phyloP scores from a whole-genome alignment of 2,329 filamentous ascomycete species.

The Eutypa lata region DNA sequence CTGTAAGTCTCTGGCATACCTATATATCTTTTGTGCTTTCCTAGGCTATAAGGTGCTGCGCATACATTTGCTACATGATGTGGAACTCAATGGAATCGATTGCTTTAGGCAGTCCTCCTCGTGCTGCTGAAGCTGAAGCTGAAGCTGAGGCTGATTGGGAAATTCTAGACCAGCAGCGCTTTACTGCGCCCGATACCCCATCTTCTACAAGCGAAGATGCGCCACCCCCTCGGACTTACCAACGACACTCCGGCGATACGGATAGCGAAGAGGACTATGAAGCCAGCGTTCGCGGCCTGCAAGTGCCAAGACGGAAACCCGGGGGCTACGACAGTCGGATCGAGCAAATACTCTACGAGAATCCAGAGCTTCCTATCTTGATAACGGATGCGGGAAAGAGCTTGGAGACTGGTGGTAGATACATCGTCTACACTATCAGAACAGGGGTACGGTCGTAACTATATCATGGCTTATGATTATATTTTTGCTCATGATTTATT shows the following conservation, averaged over 20 bases:
- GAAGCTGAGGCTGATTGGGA: constrained; percentile 45
- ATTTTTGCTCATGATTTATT: constrained; percentile 7
- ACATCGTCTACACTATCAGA: constrained; percentile 95
- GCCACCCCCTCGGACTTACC: constrained; percentile 33
- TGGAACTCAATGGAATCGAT: constrained; percentile 37
- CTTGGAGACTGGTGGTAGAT: constrained; percentile 83
- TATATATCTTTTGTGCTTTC: constrained; percentile 9
- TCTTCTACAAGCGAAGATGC: constrained; percentile 68
- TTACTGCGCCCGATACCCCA: constrained; percentile 68
- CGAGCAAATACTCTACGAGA: constrained; percentile 95
- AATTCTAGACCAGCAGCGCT: constrained; percentile 48
- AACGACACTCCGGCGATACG: constrained; percentile 36
- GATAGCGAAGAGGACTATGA: constrained; percentile 49
- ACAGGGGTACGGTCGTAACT: constrained; percentile 68
- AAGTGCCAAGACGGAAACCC: constrained; percentile 64
- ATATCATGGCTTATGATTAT: neutral
- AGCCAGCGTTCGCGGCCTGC: constrained; percentile 36
- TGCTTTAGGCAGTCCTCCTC: constrained; percentile 30
- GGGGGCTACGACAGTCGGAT: constrained; percentile 92
- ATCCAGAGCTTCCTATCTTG: constrained; percentile 82
- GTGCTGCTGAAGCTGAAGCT: constrained; percentile 24
- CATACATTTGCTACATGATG: constrained; percentile 22
- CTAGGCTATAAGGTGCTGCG: neutral
- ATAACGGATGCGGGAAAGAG: constrained; percentile 97
- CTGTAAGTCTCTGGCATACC: constrained; percentile 45